A percentile compares a stretch with the other conserved stretches of the same genome.
Evolutionary conservation across 2,329 filamentous ascomycete genomes (phyloP).

Genomic region (Rutstroemia sp.): DNA sequence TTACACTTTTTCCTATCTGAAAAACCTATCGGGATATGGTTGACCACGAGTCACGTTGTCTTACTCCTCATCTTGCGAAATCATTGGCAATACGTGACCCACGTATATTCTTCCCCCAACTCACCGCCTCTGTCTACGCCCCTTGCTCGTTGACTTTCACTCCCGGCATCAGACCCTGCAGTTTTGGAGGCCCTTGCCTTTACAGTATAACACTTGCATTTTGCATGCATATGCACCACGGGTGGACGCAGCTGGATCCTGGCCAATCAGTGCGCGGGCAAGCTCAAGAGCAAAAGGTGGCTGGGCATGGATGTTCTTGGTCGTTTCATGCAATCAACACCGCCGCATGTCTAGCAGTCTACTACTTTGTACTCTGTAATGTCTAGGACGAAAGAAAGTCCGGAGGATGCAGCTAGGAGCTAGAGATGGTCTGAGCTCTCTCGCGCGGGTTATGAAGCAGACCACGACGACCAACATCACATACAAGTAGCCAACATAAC

Average conservation of each 20-base stretch:
- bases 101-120: slow-evolving; percentile 19
- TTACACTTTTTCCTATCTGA: neutral
- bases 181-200: slow-evolving; percentile 21
- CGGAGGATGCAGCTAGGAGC: neutral
- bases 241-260: slow-evolving; percentile 15
- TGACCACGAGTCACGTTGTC: slow-evolving; percentile 20
- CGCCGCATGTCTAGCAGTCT: neutral
- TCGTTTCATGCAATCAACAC: slow-evolving; percentile 23
- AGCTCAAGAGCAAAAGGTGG: slow-evolving; percentile 13
- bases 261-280: slow-evolving; percentile 18
- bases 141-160: slow-evolving; percentile 15
- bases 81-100: slow-evolving; percentile 30
- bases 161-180: slow-evolving; percentile 29
- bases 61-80: slow-evolving; percentile 15
- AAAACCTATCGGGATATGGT: neutral
- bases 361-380: neutral
- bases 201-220: slow-evolving; percentile 25
- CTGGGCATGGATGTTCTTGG: slow-evolving; percentile 19
- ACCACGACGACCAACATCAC: no score
- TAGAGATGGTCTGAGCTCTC: neutral
- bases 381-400: neutral
- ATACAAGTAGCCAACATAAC: no score
- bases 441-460: neutral
- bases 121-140: slow-evolving; percentile 11
- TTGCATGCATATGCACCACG: slow-evolving; percentile 24